These are phyloP conservation scores for Acer campestre DNA, from an alignment of 345 rosid species.

Conservation along the genomic window DNA sequence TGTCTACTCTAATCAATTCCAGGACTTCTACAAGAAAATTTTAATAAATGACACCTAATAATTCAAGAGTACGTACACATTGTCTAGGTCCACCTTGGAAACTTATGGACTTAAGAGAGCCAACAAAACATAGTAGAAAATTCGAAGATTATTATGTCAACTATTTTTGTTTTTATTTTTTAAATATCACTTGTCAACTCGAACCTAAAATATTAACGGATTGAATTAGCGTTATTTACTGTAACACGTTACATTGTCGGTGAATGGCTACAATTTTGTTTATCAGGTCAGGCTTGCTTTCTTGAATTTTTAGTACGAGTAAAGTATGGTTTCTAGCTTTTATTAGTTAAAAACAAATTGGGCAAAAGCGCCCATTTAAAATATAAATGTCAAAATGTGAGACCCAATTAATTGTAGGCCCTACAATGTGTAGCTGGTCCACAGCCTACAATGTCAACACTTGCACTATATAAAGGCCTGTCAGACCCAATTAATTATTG, in stretches of 20 bases:
- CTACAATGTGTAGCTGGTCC: background rate
- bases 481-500: conserved; percentile 4
- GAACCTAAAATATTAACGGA: too few relatives aligned
- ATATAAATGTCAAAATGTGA: background rate
- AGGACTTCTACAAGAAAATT: background rate
- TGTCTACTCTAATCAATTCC: background rate
- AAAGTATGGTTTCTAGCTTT: background rate
- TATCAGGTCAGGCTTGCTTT: background rate
- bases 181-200: too few relatives aligned
- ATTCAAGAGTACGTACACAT: background rate
- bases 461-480: background rate
- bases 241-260: too few relatives aligned
- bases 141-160: background rate
- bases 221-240: too few relatives aligned
- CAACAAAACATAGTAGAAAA: background rate
- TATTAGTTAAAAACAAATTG: background rate
- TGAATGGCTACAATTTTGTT: background rate
- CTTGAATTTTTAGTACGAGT: background rate
- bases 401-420: background rate
- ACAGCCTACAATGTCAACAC: background rate
- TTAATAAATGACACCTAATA: background rate
- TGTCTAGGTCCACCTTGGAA: background rate
- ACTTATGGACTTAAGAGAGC: background rate
- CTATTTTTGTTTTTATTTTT: too few relatives aligned
- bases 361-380: background rate